A percentile compares a stretch with the other conserved stretches of the same genome.
Conservation (phyloP, 306 rosid species). For the Boehmeria nivea region DNA sequence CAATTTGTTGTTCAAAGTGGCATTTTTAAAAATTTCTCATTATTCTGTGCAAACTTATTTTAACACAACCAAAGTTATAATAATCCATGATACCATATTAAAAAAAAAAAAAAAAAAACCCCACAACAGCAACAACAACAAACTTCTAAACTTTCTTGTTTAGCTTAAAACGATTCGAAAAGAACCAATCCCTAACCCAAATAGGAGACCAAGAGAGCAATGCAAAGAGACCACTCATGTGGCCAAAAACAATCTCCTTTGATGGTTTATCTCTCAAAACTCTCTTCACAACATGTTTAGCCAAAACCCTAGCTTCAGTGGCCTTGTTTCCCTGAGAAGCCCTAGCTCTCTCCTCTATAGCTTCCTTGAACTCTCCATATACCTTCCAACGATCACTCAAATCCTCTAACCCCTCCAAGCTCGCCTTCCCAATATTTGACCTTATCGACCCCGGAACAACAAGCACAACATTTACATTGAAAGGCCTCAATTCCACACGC, state of each 20-base stretch:
- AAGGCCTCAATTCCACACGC: conserved; percentile 63
- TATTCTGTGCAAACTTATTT: too few species aligned
- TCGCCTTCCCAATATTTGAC: conserved; percentile 62
- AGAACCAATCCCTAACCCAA: conserved; percentile 63
- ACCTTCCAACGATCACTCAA: conserved; percentile 50
- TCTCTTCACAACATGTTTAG: conserved; percentile 52
- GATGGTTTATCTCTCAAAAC: conserved; percentile 55
- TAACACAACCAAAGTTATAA: too few species aligned
- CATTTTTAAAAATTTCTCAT: too few species aligned
- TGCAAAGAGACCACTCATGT: conserved; percentile 58
- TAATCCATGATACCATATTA: too few species aligned
- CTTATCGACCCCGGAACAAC: conserved; percentile 69
- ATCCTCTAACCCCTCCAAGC: conserved; percentile 28
- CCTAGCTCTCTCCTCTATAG: conserved; percentile 51
- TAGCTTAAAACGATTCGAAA: conserved; percentile 57
- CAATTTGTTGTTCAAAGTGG: too few species aligned
- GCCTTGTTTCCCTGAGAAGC: conserved; percentile 76
- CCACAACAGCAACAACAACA: too few species aligned
- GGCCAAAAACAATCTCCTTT: conserved; percentile 61
- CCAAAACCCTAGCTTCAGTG: conserved; percentile 54
- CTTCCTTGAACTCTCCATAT: conserved; percentile 49
- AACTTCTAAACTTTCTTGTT: conserved; percentile 26
- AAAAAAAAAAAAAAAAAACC: too few species aligned
- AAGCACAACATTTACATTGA: conserved; percentile 62
- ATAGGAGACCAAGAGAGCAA: conserved; percentile 69